phyloP scores from a whole-genome alignment of 176 grass and related monocot genomes.

The Coix lacrymajobi region DNA sequence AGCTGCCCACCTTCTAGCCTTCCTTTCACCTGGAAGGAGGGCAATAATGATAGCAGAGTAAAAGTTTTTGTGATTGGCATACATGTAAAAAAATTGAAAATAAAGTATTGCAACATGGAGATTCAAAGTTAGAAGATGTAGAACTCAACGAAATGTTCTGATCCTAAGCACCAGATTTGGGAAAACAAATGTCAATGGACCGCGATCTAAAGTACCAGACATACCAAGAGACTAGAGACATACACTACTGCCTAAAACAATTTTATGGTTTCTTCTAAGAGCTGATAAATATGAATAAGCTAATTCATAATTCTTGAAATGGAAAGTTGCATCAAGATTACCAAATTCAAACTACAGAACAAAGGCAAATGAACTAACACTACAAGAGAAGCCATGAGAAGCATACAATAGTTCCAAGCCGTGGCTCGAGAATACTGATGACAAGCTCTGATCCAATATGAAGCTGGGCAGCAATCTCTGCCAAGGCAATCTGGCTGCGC shows the following conservation, averaged over 20 bases:
- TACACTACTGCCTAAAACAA: not conserved
- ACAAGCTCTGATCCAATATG: conserved; percentile 90
- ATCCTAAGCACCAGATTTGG: not conserved
- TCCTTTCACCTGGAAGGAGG: conserved; percentile 69
- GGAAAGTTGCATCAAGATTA: not conserved
- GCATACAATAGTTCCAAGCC: conserved; percentile 72
- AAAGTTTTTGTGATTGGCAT: not conserved
- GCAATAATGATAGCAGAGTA: not conserved
- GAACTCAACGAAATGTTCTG: not conserved
- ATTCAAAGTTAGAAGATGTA: not conserved
- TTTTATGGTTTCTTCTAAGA: not conserved
- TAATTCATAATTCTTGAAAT: conserved; percentile 8
- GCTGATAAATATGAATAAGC: not conserved
- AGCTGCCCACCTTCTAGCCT: conserved; percentile 94
- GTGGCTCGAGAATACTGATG: conserved; percentile 68
- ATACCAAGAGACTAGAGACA: not conserved
- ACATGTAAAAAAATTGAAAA: not conserved
- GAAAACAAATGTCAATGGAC: not conserved
- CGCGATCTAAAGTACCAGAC: not conserved
- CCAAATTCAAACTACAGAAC: not conserved
- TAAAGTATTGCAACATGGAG: not conserved
- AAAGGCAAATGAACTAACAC: not conserved
- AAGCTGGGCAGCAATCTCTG: conserved; percentile 80
- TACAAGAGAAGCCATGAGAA: not conserved
- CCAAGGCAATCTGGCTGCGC: conserved; percentile 86